Percentiles rank a stretch among this genome's conserved stretches.
These are phyloP conservation scores for Dimargaris verticillata DNA, from an alignment of 192 early-diverging fungal genomes.

Conservation along the genomic window DNA sequence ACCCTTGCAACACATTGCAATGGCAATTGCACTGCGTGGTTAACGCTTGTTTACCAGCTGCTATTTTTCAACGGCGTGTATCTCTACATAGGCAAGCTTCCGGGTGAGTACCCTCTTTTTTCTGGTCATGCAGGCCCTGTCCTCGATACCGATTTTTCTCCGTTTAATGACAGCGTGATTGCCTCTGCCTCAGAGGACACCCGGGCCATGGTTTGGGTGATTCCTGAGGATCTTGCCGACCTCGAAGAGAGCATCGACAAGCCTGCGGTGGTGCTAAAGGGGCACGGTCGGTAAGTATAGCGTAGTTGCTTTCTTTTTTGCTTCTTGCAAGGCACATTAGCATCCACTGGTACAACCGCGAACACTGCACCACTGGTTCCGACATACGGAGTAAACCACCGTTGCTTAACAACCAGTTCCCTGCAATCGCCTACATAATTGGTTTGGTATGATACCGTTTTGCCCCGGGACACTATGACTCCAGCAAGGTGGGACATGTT, in stretches of 20 bases:
- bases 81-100: conserved; percentile 38
- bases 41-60: too few species aligned
- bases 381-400: too few species aligned
- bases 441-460: too few species aligned
- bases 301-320: too few species aligned
- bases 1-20: too few species aligned
- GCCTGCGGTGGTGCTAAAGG: conserved; percentile 63
- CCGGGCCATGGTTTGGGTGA: conserved; percentile 89
- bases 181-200: conserved; percentile 72
- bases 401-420: too few species aligned
- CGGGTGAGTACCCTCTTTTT: conserved; percentile 76
- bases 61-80: too few species aligned
- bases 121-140: conserved; percentile 87
- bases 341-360: too few species aligned
- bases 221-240: conserved; percentile 62
- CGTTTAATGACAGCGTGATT: conserved; percentile 93
- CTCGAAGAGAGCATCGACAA: conserved; percentile 53
- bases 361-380: too few species aligned
- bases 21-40: too few species aligned
- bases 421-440: too few species aligned
- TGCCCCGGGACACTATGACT: not conserved
- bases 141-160: conserved; percentile 93
- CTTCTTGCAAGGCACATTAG: too few species aligned
- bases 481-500: conserved; percentile 92
- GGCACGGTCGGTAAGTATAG: conserved; percentile 53